Evolutionary conservation across 2,329 filamentous ascomycete species (phyloP), one percentile per base, ranked within the genome.

Genomic region (Tolypocladium pustulatum): DNA sequence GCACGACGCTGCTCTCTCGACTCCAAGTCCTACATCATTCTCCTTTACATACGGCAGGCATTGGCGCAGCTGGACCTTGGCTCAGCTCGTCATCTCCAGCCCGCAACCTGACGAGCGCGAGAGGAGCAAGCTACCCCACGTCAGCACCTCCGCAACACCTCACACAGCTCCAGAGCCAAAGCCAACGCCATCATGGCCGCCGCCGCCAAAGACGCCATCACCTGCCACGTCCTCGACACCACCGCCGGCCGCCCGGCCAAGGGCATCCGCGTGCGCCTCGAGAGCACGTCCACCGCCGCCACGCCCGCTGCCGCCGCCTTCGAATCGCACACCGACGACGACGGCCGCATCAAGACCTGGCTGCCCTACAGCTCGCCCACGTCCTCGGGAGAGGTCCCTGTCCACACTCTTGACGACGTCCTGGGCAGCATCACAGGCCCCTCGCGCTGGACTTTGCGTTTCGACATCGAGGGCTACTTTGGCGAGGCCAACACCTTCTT

Each of bases 181-280:
- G 38, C 38, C 38, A 20, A n/a, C 3, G 8, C 49, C 30, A 36
- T 22, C 49, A 53, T 53, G 49, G 49, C 49, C 22, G 34, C 56
- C 41, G 41, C 41, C 34, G 54, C 59, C 60, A 84, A 82, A 68
- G 83, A 85, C 69, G 84, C 83, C 69, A 93, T 94, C 68, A 93
- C 90, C 72, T 93, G 89, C 78, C 90, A 94, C 78, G 83, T 92
- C 72, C 89, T 94, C 71, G 89, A 94, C 78, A 93, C 89, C 13
- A 82, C 85, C n/a, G 76, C 81, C 61, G 90, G 90, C 68, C 81
- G 80, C 59, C 90, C 90, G 27, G 90, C 84, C 20, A 73, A 79
- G 59, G 77, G 78, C 62, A 82, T 94, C 66, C 79, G 80, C 63
- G 88, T 92, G 59, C 84, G 81, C 58, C 82, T 91, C 27, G 76